phyloP scores from a whole-genome alignment of 1,284 basidiomycete genomes.

The Cryptococcus sp. region DNA sequence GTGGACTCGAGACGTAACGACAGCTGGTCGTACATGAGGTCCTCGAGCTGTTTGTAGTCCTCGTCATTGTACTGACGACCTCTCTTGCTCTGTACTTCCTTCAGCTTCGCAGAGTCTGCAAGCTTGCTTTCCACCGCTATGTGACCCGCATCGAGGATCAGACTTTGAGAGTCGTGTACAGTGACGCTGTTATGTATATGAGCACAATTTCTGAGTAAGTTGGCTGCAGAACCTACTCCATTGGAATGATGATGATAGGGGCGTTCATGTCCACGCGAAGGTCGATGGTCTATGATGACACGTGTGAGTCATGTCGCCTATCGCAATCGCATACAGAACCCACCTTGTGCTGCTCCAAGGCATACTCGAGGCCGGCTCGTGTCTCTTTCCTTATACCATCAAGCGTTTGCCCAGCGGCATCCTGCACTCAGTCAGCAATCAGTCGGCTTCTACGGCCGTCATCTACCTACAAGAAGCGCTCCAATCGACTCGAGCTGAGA shows the following conservation, averaged over 20 bases:
- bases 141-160: constrained; percentile 95
- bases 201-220: constrained; percentile 1
- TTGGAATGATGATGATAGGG: constrained; percentile 95
- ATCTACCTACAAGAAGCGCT: constrained; percentile 68
- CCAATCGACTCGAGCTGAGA: constrained; percentile 95
- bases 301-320: too few relatives aligned
- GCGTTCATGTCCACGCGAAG: constrained; percentile 95
- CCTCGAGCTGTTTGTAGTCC: constrained; percentile 85
- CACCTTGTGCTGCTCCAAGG: constrained; percentile 60
- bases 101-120: constrained; percentile 78
- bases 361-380: constrained; percentile 90
- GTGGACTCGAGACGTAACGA: constrained; percentile 82
- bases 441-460: background rate
- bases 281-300: constrained; percentile 72
- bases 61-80: constrained; percentile 84
- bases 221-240: constrained; percentile 60
- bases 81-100: constrained; percentile 80
- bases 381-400: constrained; percentile 96
- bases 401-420: constrained; percentile 89
- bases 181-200: constrained; percentile 59
- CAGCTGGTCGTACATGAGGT: constrained; percentile 95
- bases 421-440: constrained; percentile 55
- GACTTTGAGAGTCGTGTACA: constrained; percentile 74
- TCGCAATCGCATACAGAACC: constrained; percentile 1
- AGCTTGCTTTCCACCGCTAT: constrained; percentile 90